Percentiles rank a stretch among this genome's conserved stretches.
Conservation (phyloP, 331 rosid species). For the Rosa hybrid region DNA sequence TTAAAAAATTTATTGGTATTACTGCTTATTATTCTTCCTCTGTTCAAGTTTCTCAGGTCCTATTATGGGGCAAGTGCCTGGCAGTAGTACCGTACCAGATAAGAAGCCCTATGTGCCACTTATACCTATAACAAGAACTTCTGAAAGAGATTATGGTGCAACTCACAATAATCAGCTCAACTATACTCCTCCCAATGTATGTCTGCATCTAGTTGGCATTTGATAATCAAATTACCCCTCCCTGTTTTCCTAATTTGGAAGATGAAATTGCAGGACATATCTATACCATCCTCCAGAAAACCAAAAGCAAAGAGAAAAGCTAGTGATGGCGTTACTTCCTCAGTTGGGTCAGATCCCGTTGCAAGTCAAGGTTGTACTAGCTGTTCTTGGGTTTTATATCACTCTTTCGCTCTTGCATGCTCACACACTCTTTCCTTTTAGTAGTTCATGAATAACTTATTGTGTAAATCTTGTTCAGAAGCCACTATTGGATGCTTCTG, state of each 20-base stretch:
- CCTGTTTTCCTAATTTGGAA: conserved; percentile 38
- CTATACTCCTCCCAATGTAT: conserved; percentile 49
- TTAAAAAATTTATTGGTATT: conserved; percentile 39
- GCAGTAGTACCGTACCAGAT: conserved; percentile 54
- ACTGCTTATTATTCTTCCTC: conserved; percentile 86
- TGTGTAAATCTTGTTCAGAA: conserved; percentile 46
- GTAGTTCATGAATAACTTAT: conserved; percentile 24
- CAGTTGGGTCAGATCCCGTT: conserved; percentile 48
- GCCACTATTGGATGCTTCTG: conserved; percentile 59
- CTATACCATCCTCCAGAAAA: conserved; percentile 67
- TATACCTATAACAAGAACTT: conserved; percentile 45
- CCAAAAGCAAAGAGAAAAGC: conserved; percentile 72
- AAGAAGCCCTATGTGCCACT: conserved; percentile 57
- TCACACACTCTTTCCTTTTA: not conserved
- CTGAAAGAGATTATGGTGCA: conserved; percentile 52
- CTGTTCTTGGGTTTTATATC: conserved; percentile 21
- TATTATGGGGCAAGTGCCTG: conserved; percentile 73
- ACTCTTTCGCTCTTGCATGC: conserved; percentile 9
- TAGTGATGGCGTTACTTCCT: conserved; percentile 38
- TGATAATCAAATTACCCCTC: conserved; percentile 23
- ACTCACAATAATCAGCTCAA: conserved; percentile 47
- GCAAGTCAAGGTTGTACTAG: conserved; percentile 77
- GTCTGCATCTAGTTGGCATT: conserved; percentile 29
- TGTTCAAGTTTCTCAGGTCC: conserved; percentile 99
- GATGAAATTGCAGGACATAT: conserved; percentile 61